Base-by-base conservation (phyloP, 177 flowering plant genomes). In the Telopea speciosissima region DNA sequence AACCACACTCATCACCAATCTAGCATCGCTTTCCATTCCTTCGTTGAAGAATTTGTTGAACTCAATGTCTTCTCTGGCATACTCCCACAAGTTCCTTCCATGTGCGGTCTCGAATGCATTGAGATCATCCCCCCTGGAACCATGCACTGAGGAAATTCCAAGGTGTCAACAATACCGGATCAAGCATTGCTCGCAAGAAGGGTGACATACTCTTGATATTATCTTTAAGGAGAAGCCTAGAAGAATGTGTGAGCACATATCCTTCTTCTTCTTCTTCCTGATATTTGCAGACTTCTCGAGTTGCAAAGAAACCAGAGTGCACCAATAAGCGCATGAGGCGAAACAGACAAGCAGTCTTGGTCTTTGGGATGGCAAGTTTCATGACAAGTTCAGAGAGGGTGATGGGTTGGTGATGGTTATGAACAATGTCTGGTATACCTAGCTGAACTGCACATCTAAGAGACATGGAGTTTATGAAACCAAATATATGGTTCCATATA, bases 11-110 rank as follows among this genome's bases (percentile, higher is more conserved):
- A 36, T 36, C 40, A 36, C 40, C 40, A 59, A 54, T 68, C 75
- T 17, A 13, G 79, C 21, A 52, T 76, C 77, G 33, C 73, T 65
- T 8, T 69, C 73, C 82, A 79, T 79, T 16, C 64, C 79, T 56
- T 74, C 71, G 25, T 79, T 76, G 58, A 78, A 40, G 52, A 28
- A 28, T 4, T 62, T 19, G 65, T 69, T 70, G 12, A 76, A 3
- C 42, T 26, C 66, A 28, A 17, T 36, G 22, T 63, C 33, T 14
- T 26, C 31, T 8, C 10, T 5, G 17, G 21, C 66, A 26, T 63
- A 26, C 42, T 26, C 11, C 66, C 66, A 63, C 1, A 63, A 9
- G 5, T 17, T 16, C 12, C 8, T 33, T 19, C 66, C 66, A 63
- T 63, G 33, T 21, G 21, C 12, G 12, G 33, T 11, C 42, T 63